Evolutionary conservation across 1,284 basidiomycete genomes (phyloP), one percentile per base, ranked within the genome.

Genomic region (Fomitopsis schrenkii): DNA sequence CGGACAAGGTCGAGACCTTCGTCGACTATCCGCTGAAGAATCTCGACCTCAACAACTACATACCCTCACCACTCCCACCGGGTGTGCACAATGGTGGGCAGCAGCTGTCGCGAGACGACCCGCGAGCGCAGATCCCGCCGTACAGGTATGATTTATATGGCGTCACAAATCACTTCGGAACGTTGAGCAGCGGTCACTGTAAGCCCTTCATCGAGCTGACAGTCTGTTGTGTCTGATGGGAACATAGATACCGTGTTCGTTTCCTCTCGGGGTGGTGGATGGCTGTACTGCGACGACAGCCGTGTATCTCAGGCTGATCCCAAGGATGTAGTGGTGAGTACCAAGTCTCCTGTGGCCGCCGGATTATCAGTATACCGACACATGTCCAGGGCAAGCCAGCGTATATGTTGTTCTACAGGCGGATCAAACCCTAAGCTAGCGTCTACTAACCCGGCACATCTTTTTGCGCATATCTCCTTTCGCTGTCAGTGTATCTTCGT

Each of bases 91-190:
- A 80, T 63, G 74, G 75, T 10, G 78, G 75, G 35, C 67, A 75
- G 50, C 74, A 75, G 53, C 70, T 80, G 67, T 77, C 80, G 15
- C 69, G 74, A 9, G 86, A 90, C 38, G 93, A 95, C 72, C 92
- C 94, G 4, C 81, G 92, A 33, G 82, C 83, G 28, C 94, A 95
- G 74, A 71, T 87, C 9, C 93, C 92, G 36, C 94, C 94, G 10
- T 97, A 94, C 74, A 83, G 77, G 66, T 97, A 96, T 71, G 93
- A 96, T 71, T 75, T 96, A 64, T 97, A 95, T 71, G 94, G 82
- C 10, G 94, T 96, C 28, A 94, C 91, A 56, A 97, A 97, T 74
- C 95, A 98, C 76, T 93, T 88, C 73, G 95, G 95, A 6, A 95
- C 88, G 71, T 75, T 97, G 62, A 93, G 87, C 68, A 92, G 90